Conservation (phyloP, 768 basidiomycete species). For the Dentipellis fragilis region DNA sequence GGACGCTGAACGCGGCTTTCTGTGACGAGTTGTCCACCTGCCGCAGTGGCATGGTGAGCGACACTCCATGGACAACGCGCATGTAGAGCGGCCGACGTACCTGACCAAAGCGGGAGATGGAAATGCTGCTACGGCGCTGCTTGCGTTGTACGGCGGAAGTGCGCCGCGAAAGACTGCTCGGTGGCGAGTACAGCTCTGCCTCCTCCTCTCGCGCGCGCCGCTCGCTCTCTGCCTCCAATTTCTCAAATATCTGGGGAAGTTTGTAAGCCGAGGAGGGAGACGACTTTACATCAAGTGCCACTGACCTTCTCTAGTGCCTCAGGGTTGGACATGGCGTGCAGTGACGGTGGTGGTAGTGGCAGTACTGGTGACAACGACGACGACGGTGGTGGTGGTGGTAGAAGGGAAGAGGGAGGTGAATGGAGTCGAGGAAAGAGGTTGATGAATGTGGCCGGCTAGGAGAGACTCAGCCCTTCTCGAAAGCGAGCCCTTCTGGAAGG, state of each 20-base stretch:
- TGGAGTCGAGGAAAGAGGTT: neutral
- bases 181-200: neutral
- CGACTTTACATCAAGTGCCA: neutral
- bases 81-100: conserved; percentile 21
- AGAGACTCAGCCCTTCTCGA: neutral
- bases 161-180: conserved; percentile 4
- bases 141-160: conserved; percentile 14
- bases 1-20: conserved; percentile 2
- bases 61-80: neutral
- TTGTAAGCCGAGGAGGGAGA: neutral
- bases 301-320: conserved; percentile 14
- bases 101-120: conserved; percentile 53
- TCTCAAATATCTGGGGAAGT: conserved; percentile 39
- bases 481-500: neutral
- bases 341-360: neutral
- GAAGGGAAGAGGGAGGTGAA: neutral
- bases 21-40: conserved; percentile 5
- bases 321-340: conserved; percentile 1
- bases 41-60: neutral
- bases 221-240: conserved; percentile 48
- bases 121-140: conserved; percentile 39
- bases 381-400: neutral
- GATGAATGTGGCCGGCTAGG: conserved; percentile 3
- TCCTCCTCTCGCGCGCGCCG: conserved; percentile 31
- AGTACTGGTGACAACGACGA: neutral